A percentile compares a stretch with the other conserved stretches of the same genome.
phyloP scores from a whole-genome alignment of 179 eudicot genomes.

The Beta lomatogona region DNA sequence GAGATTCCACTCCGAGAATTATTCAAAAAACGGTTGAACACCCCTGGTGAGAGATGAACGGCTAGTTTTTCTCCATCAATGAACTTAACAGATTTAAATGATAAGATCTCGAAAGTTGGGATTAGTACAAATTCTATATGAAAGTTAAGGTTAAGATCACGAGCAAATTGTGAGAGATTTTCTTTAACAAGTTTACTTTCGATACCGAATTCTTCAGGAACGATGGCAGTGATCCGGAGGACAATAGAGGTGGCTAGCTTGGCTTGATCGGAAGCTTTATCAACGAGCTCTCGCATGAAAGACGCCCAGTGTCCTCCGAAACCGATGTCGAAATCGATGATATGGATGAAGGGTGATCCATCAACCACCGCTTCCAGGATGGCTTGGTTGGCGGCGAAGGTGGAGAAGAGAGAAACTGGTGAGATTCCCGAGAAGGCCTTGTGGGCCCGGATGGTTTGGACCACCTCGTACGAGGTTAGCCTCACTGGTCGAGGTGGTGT shows the following conservation, averaged over 20 bases:
- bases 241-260: conserved; percentile 43
- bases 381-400: conserved; percentile 86
- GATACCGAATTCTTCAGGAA: conserved; percentile 63
- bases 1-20: conserved; percentile 41
- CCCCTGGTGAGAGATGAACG: conserved; percentile 53
- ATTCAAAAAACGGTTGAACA: conserved; percentile 43
- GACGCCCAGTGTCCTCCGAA: conserved; percentile 93
- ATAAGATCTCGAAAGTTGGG: conserved; percentile 61
- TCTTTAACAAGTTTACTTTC: conserved; percentile 70
- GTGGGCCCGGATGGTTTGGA: conserved; percentile 71
- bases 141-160: conserved; percentile 65
- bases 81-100: conserved; percentile 64
- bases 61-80: conserved; percentile 68
- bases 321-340: conserved; percentile 83
- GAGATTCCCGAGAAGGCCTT: conserved; percentile 71
- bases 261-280: conserved; percentile 35
- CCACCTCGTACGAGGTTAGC: conserved; percentile 51
- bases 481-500: conserved; percentile 27
- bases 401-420: conserved; percentile 75
- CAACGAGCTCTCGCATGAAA: conserved; percentile 71
- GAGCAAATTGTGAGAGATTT: conserved; percentile 70
- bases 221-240: conserved; percentile 69
- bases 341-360: conserved; percentile 53
- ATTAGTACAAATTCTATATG: conserved; percentile 64
- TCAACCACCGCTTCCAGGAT: conserved; percentile 74